phyloP scores from a whole-genome alignment of 2,329 filamentous ascomycete species.

The Raffaelea arxii region DNA sequence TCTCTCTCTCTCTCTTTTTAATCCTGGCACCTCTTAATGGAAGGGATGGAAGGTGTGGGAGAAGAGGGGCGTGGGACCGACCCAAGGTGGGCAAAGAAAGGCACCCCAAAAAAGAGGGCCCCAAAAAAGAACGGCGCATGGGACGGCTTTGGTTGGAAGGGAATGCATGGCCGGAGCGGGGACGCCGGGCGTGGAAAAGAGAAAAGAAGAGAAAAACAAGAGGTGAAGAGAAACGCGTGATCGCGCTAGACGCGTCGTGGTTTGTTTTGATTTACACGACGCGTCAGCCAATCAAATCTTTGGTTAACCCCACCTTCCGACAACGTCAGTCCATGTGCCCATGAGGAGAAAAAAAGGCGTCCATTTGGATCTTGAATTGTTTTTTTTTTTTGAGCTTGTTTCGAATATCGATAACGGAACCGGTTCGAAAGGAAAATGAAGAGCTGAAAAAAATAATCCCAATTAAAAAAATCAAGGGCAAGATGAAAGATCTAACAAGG shows the following conservation, averaged over 20 bases:
- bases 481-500: background rate
- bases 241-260: background rate
- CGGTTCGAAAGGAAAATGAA: background rate
- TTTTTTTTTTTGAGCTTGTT: background rate
- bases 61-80: background rate
- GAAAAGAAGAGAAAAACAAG: background rate
- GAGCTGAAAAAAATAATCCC: background rate
- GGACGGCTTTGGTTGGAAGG: conserved; percentile 3
- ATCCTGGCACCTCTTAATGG: too few species aligned
- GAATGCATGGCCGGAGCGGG: background rate
- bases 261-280: background rate
- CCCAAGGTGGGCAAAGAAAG: background rate
- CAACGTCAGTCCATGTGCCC: background rate
- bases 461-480: background rate
- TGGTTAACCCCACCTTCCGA: background rate
- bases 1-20: too few species aligned
- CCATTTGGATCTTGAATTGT: too few species aligned
- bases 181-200: background rate
- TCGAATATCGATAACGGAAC: too few species aligned
- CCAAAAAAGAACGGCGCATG: background rate
- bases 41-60: too few species aligned
- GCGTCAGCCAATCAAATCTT: background rate
- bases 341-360: too few species aligned
- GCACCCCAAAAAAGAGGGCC: background rate
- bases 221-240: background rate